Percentiles rank a stretch among this genome's conserved stretches.
phyloP scores from a whole-genome alignment of 306 rosid genomes.

The Vigna trinervia region DNA sequence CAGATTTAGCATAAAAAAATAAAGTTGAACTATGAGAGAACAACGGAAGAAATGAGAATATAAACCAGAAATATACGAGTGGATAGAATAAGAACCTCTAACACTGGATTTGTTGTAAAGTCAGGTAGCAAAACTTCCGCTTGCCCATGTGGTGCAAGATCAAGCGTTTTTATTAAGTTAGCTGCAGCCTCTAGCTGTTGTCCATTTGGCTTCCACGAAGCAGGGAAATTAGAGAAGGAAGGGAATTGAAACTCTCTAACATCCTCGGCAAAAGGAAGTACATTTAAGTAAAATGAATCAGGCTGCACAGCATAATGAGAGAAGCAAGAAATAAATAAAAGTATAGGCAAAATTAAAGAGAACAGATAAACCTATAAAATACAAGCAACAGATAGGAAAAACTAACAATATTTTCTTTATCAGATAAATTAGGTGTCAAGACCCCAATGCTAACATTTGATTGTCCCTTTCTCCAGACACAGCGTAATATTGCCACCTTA shows the following conservation, averaged over 20 bases:
- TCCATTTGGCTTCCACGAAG: slow-evolving; percentile 67
- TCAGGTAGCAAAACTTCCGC: slow-evolving; percentile 77
- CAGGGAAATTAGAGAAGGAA: slow-evolving; percentile 71
- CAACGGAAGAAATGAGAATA: background rate
- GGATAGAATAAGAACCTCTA: slow-evolving; percentile 68
- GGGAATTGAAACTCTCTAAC: slow-evolving; percentile 92
- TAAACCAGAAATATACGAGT: slow-evolving; percentile 26
- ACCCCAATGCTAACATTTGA: slow-evolving; percentile 71
- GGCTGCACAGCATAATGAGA: slow-evolving; percentile 61
- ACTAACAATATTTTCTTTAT: slow-evolving; percentile 69
- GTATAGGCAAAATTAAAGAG: slow-evolving; percentile 32
- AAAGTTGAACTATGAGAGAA: background rate
- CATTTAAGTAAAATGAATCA: slow-evolving; percentile 88
- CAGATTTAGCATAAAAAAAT: slow-evolving; percentile 15
- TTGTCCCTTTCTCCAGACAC: slow-evolving; percentile 93
- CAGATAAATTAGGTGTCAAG: slow-evolving; percentile 80
- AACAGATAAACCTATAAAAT: background rate
- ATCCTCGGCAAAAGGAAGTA: slow-evolving; percentile 88
- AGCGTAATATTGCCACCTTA: slow-evolving; percentile 87
- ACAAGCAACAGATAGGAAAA: background rate
- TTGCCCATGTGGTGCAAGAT: slow-evolving; percentile 74
- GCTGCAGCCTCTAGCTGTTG: slow-evolving; percentile 85
- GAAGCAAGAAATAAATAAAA: slow-evolving; percentile 34
- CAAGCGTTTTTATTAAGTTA: slow-evolving; percentile 71
- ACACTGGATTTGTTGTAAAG: slow-evolving; percentile 81